Percentiles rank a stretch among this genome's conserved stretches.
Conservation (phyloP, 805 yeast genomes). For the Candida manassasensis region DNA sequence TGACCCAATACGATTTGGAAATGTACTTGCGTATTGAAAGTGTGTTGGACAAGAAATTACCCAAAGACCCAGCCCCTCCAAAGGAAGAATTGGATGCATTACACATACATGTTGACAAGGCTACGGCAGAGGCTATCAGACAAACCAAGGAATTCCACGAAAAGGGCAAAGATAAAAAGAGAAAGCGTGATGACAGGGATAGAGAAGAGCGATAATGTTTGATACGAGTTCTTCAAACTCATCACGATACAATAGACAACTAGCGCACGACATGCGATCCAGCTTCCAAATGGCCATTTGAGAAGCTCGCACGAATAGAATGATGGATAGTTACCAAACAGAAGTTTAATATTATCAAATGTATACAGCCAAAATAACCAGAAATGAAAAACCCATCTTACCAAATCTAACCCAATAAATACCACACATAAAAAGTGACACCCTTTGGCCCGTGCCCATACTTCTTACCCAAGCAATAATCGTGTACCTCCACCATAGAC, state of each 20-base stretch:
- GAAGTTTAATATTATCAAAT: too few species aligned
- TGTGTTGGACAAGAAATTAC: conserved; percentile 76
- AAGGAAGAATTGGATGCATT: conserved; percentile 71
- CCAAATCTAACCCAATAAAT: too few species aligned
- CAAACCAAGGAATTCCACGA: conserved; percentile 67
- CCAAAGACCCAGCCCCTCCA: conserved; percentile 73
- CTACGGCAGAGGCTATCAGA: conserved; percentile 83
- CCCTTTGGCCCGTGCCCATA: too few species aligned
- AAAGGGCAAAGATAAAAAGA: conserved; percentile 24
- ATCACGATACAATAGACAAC: neutral
- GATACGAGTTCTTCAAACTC: too few species aligned
- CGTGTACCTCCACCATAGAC: too few species aligned
- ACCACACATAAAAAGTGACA: too few species aligned
- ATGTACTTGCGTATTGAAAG: conserved; percentile 83
- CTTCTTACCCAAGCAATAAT: too few species aligned
- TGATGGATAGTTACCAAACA: too few species aligned
- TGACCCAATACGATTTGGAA: conserved; percentile 93
- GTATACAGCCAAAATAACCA: too few species aligned
- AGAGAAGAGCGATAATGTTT: conserved; percentile 24
- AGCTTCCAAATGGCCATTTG: too few species aligned
- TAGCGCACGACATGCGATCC: neutral
- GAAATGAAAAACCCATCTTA: too few species aligned
- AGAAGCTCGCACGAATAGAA: too few species aligned
- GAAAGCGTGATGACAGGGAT: conserved; percentile 30
- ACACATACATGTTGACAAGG: conserved; percentile 85